A percentile compares a stretch with the other conserved stretches of the same genome.
Conservation (phyloP, 2,329 filamentous ascomycete species). For the Pezicula rhizophila region DNA sequence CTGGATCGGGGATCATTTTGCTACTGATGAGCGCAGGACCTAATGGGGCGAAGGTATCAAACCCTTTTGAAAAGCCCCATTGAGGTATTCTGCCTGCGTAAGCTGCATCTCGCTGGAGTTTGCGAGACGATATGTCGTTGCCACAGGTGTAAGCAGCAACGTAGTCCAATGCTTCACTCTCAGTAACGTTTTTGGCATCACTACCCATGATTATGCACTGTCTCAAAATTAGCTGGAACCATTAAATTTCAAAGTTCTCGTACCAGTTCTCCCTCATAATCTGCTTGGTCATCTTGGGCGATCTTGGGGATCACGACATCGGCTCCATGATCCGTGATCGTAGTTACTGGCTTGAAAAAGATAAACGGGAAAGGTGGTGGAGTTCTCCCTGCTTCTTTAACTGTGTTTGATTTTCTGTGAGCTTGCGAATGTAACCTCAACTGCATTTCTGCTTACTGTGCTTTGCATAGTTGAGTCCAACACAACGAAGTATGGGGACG, state of each 20-base stretch:
- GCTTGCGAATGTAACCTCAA: too few species aligned
- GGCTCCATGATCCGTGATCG: conserved; percentile 29
- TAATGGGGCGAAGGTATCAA: conserved; percentile 36
- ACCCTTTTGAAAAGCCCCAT: conserved; percentile 37
- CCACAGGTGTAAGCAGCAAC: too few species aligned
- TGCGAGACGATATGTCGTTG: too few species aligned
- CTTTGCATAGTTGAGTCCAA: conserved; percentile 54
- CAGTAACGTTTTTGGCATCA: too few species aligned
- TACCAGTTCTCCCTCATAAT: conserved; percentile 15
- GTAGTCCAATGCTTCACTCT: too few species aligned
- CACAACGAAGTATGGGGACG: conserved; percentile 50
- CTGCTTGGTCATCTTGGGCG: conserved; percentile 34
- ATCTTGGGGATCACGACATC: conserved; percentile 41
- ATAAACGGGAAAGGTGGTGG: too few species aligned
- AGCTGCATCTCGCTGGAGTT: conserved; percentile 41
- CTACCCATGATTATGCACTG: too few species aligned
- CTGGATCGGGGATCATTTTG: too few species aligned
- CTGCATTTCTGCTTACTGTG: conserved; percentile 35
- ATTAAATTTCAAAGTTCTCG: conserved; percentile 34
- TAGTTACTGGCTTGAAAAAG: conserved; percentile 38
- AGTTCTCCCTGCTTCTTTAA: too few species aligned
- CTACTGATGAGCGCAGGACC: conserved; percentile 33
- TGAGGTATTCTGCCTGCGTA: conserved; percentile 32
- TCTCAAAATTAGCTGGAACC: too few species aligned
- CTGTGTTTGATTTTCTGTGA: too few species aligned